phyloP scores from a whole-genome alignment of 345 rosid genomes.

The Syzygium grande region DNA sequence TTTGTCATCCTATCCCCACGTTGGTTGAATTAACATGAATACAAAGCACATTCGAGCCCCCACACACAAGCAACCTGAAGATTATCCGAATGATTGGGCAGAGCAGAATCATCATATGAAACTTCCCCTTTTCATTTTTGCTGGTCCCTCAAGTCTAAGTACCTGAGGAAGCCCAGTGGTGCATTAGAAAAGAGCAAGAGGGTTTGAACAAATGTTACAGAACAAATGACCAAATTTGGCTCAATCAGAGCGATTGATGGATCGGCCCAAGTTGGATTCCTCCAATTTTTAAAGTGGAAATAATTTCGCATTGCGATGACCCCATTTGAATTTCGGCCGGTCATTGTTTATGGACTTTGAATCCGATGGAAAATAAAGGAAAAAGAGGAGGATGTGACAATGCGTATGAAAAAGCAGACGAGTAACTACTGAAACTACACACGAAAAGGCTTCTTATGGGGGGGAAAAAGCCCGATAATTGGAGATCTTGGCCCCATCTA shows the following conservation, averaged over 20 bases:
- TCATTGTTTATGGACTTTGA: neutral
- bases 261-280: too few relatives aligned
- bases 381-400: neutral
- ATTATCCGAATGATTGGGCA: neutral
- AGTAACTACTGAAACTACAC: neutral
- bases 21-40: neutral
- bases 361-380: neutral
- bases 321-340: neutral
- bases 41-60: neutral
- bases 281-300: neutral
- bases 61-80: neutral
- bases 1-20: neutral
- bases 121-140: neutral
- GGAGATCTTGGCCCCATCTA: conserved; percentile 17
- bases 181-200: neutral
- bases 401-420: neutral
- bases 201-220: neutral
- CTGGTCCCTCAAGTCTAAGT: neutral
- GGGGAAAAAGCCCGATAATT: neutral
- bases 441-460: neutral
- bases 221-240: neutral
- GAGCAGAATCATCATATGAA: neutral
- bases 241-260: neutral
- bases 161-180: neutral
- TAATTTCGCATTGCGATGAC: neutral